These are phyloP conservation scores for Geotrichum bryndzae DNA, from an alignment of 1,139 yeast genomes.

Conservation along the genomic window DNA sequence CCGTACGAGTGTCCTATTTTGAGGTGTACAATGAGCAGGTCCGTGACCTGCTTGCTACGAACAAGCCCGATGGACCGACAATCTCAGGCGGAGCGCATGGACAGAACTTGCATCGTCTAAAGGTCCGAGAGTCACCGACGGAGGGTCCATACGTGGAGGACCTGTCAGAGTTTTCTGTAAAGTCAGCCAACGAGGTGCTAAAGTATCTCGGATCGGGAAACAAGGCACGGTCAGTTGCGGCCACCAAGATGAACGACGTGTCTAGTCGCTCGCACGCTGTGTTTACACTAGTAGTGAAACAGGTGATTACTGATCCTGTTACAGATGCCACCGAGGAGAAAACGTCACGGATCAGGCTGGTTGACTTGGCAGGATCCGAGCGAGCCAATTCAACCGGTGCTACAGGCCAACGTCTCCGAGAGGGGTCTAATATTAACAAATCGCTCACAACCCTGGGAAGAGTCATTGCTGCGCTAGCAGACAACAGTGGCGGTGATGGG, in stretches of 20 bases:
- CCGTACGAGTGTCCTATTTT: slow-evolving; percentile 54
- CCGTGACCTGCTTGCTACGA: slow-evolving; percentile 44
- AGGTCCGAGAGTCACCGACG: slow-evolving; percentile 54
- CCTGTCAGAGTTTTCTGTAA: slow-evolving; percentile 46
- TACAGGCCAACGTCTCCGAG: slow-evolving; percentile 59
- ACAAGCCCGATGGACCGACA: background rate
- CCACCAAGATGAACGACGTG: slow-evolving; percentile 61
- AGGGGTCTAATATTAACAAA: slow-evolving; percentile 70
- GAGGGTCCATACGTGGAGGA: slow-evolving; percentile 70
- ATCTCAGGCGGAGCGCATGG: slow-evolving; percentile 1
- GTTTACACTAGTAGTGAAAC: slow-evolving; percentile 55
- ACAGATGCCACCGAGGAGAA: slow-evolving; percentile 50
- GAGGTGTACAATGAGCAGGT: slow-evolving; percentile 74
- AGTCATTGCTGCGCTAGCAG: slow-evolving; percentile 58
- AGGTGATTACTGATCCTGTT: slow-evolving; percentile 43
- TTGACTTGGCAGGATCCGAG: slow-evolving; percentile 81
- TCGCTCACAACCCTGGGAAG: slow-evolving; percentile 72
- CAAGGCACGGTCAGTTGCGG: slow-evolving; percentile 54
- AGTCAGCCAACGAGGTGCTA: slow-evolving; percentile 42
- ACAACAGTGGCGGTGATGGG: slow-evolving; percentile 23
- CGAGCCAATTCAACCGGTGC: slow-evolving; percentile 59
- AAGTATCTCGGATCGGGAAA: slow-evolving; percentile 45
- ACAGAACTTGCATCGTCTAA: slow-evolving; percentile 34
- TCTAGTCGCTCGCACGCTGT: slow-evolving; percentile 79
- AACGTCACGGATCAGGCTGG: slow-evolving; percentile 60